Conservation (phyloP, 2,329 filamentous ascomycete genomes). For the Emericellopsis cladophorae region DNA sequence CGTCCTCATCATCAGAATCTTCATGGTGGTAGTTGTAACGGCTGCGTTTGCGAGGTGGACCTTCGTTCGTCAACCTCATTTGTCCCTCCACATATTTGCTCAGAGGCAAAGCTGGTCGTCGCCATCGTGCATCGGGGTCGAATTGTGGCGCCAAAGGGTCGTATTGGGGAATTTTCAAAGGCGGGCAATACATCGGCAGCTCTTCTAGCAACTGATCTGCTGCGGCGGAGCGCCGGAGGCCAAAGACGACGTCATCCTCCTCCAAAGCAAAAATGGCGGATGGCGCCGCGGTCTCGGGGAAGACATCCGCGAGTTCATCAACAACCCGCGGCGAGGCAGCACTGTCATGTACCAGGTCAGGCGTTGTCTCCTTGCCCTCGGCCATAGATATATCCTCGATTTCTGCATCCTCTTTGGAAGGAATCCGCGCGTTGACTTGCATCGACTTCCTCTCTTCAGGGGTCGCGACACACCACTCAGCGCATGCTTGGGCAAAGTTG, state of each 20-base stretch:
- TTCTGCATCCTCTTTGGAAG: slow-evolving; percentile 21
- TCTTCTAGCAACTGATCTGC: slow-evolving; percentile 69
- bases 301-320: slow-evolving; percentile 24
- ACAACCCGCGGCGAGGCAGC: slow-evolving; percentile 39
- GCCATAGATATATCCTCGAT: slow-evolving; percentile 18
- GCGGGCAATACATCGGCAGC: slow-evolving; percentile 65
- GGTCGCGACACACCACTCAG: slow-evolving; percentile 61
- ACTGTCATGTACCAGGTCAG: slow-evolving; percentile 53
- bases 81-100: slow-evolving; percentile 80
- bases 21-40: slow-evolving; percentile 74
- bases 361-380: slow-evolving; percentile 38
- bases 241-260: slow-evolving; percentile 71
- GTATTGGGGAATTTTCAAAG: slow-evolving; percentile 44
- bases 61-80: slow-evolving; percentile 54
- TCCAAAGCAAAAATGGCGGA: slow-evolving; percentile 75
- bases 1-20: slow-evolving; percentile 45
- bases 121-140: slow-evolving; percentile 61
- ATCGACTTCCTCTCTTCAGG: slow-evolving; percentile 51
- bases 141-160: slow-evolving; percentile 43
- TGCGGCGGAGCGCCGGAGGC: slow-evolving; percentile 59
- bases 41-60: slow-evolving; percentile 62
- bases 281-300: slow-evolving; percentile 46
- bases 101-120: slow-evolving; percentile 64
- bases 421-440: slow-evolving; percentile 50
- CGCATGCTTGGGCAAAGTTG: slow-evolving; percentile 71